Evolutionary conservation across 108 stramenopile species (phyloP), one percentile per base, ranked within the genome.

Genomic region (Skeletonema tropicum): DNA sequence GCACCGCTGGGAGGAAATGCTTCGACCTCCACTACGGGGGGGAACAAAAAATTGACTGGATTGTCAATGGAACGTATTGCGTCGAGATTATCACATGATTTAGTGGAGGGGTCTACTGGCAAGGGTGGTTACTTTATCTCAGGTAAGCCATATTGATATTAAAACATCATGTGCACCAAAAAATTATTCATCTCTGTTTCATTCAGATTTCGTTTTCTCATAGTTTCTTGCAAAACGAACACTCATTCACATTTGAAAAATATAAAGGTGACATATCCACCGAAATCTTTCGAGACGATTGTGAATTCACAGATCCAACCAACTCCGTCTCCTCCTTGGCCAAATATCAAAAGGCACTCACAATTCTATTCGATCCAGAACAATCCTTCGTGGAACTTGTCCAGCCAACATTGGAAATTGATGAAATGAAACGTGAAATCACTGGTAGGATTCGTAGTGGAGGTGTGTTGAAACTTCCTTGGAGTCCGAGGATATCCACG

Each of bases 261-360:
- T n/a, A n/a, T n/a, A n/a, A 14, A 30, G 87, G 85, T 8, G 87
- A 88, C 66, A 60, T 88, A 25, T 77, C 80, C 12, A 26, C 66
- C 9, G 73, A 80, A 23, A 70, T 88, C 21, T 88, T 88, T 74
- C 82, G 75, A 46, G 85, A 88, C 61, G 85, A 88, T 61, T 83
- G 85, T 42, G 42, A 69, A 52, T 88, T 88, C 78, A 35, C 62
- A 7, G 87, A 88, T 68, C 87, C 87, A 29, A 88, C 87, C 60
- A 88, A 85, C 60, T 61, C 73, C 8, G 87, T 88, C 5, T 49
- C 74, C 15, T 83, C 78, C 21, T 38, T 86, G n/a, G 63, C 60
- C 29, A 79, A 72, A 57, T 88, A 88, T 81, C 80, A 80, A 70
- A 80, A 81, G 15, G 87, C 87, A 2, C 71, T 88, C 38, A 39